Evolutionary conservation across 352 stramenopile species (phyloP), one percentile per base, ranked within the genome.

Genomic region (Globisporangium paddicum): DNA sequence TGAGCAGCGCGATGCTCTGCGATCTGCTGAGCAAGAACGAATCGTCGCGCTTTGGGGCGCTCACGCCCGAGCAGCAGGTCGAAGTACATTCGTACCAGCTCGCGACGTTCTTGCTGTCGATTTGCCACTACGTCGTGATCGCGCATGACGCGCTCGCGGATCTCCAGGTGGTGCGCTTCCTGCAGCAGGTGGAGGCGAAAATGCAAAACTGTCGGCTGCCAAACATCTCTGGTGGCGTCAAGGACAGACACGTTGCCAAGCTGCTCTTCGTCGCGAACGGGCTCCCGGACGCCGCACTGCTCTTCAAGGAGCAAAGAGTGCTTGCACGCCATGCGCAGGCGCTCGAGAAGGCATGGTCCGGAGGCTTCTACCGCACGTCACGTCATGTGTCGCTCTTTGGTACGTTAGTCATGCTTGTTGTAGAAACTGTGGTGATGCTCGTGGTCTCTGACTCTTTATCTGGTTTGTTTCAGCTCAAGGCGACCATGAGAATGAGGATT

Each of bases 41-140:
- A 8, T 66, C 79, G 3, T 68, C 71, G 14, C 62, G 76, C 11
- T 90, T 78, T 56, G 75, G 73, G 5, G 72, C 75, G 3, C 58
- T 90, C 0, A 70, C 79, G 2, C 69, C 73, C 5, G 83, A 93
- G 40, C 83, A 91, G 45, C 79, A 90, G 38, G 56, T 83, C 32
- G 81, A 93, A 47, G 61, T 73, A 8, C 64, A 70, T 46, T 88
- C 84, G 14, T 67, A 78, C 42, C 81, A 91, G 60, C 66, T 89
- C 19, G 78, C 82, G 8, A 69, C 83, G 9, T 83, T 90, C 50
- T 53, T 93, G 44, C 70, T 79, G 26, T 82, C 84, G 0, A 75
- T 91, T 18, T 93, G 84, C 58, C 84, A 93, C 66, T 89, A 91
- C 41, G 75, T 93, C 14, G 53, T 93, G 35, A 60, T 91, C 21